Base-by-base conservation (phyloP, 192 early-diverging fungal species). In the Coemansia sp. region DNA sequence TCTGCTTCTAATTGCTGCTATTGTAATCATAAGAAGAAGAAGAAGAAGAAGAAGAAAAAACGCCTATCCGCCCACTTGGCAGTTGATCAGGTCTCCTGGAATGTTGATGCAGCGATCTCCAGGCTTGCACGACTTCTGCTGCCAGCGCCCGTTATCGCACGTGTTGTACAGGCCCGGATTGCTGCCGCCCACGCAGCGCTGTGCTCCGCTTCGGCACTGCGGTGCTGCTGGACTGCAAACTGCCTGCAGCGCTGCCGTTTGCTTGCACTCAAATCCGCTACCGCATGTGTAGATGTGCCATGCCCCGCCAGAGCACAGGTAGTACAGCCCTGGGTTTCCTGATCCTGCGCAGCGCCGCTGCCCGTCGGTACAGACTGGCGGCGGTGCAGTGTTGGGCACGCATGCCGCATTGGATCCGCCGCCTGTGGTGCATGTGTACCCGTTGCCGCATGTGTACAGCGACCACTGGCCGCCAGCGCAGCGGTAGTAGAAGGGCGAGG, bases 211-310 rank as follows among this genome's bases (percentile, higher is more conserved):
- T 17, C 14, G 12, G 62, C 71, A 75, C 49, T 61, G 65, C 6
- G 65, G 65, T 4, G 44, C 54, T 1, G 45, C 20, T 10, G 46
- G 61, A 6, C 10, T 57, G 32, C 71, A 75, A 11, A 56, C 45
- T 15, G 71, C 71, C 55, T 75, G 65, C 1, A 57, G 49, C 7
- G 65, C 53, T 11, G 30, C 49, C 17, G 53, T 58, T 34, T 55
- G 53, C 49, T 15, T 53, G 54, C 71, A 75, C 45, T 57, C 51
- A 48, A 64, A 68, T 18, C 71, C 71, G n/a, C 30, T 64, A 15
- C 71, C 71, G 17, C 71, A 74, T 39, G 60, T 74, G 56, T 74
- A 74, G 20, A 67, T 51, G 6, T 55, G 43, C 71, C 71, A 74
- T 16, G 45, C 9, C 21, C 58, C 65, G 26, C 54, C 56, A 14